Percentiles rank a stretch among this genome's conserved stretches.
Evolutionary conservation across 305 asterid species (phyloP).

Genomic region (Ajuga reptans): DNA sequence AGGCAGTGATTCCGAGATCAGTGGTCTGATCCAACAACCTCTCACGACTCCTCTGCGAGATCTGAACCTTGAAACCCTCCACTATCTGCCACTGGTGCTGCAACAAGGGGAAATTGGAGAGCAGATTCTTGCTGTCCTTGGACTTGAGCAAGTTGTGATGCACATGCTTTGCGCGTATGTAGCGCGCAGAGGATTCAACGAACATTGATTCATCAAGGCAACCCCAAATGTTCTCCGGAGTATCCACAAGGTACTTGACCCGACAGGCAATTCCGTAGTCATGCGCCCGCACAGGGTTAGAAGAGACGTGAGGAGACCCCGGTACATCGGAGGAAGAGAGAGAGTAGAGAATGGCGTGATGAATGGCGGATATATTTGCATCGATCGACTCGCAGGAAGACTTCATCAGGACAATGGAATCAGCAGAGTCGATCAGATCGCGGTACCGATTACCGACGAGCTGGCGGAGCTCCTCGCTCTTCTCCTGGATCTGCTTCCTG

Average conservation of each 20-base stretch:
- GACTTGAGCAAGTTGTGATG: slow-evolving; percentile 51
- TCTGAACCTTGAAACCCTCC: slow-evolving; percentile 89
- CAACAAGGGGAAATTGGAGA: slow-evolving; percentile 76
- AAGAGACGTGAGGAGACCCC: slow-evolving; percentile 36
- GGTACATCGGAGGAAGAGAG: slow-evolving; percentile 61
- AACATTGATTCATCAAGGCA: slow-evolving; percentile 94
- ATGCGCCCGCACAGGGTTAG: slow-evolving; percentile 46
- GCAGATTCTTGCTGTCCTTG: slow-evolving; percentile 40
- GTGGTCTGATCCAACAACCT: slow-evolving; percentile 63
- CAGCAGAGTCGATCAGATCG: slow-evolving; percentile 95
- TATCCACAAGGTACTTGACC: slow-evolving; percentile 91
- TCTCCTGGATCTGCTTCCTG: slow-evolving; percentile 78
- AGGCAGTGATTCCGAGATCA: slow-evolving; percentile 57
- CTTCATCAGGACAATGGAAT: slow-evolving; percentile 87
- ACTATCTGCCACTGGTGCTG: slow-evolving; percentile 98
- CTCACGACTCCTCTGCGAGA: slow-evolving; percentile 82
- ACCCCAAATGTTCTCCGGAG: slow-evolving; percentile 98
- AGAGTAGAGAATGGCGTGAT: slow-evolving; percentile 47
- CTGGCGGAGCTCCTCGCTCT: slow-evolving; percentile 87
- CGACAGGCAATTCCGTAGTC: slow-evolving; percentile 85
- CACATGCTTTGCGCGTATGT: slow-evolving; percentile 81
- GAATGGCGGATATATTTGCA: slow-evolving; percentile 59
- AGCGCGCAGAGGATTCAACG: slow-evolving; percentile 77
- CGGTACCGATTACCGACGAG: slow-evolving; percentile 87
- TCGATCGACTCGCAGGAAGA: slow-evolving; percentile 75